phyloP scores from a whole-genome alignment of 2,329 filamentous ascomycete genomes.

The Fusarium redolens region DNA sequence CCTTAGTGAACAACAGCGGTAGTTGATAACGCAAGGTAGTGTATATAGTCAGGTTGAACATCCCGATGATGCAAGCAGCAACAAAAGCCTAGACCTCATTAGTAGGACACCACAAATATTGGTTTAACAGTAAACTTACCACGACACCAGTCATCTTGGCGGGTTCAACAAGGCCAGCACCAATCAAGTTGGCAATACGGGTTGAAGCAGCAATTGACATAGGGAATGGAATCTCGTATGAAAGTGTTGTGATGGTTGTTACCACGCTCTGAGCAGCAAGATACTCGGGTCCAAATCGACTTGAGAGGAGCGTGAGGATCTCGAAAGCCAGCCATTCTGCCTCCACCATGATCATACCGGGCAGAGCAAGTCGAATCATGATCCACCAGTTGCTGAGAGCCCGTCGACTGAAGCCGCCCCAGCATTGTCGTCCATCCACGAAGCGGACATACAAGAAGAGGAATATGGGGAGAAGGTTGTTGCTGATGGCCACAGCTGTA shows the following conservation, averaged over 20 bases:
- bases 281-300: conserved; percentile 80
- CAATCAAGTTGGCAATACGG: conserved; percentile 90
- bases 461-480: conserved; percentile 80
- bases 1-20: conserved; percentile 81
- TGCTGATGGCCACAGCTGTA: conserved; percentile 81
- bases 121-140: conserved; percentile 53
- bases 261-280: conserved; percentile 91
- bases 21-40: conserved; percentile 76
- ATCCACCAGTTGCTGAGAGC: conserved; percentile 80
- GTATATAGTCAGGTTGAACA: conserved; percentile 81
- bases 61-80: conserved; percentile 75
- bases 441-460: conserved; percentile 83
- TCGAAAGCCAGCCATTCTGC: conserved; percentile 96
- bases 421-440: conserved; percentile 80
- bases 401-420: conserved; percentile 80
- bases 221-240: conserved; percentile 93
- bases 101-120: neutral
- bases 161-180: conserved; percentile 82
- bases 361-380: conserved; percentile 89
- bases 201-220: conserved; percentile 90
- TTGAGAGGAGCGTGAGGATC: conserved; percentile 84
- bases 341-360: conserved; percentile 92
- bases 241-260: conserved; percentile 79
- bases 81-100: conserved; percentile 63
- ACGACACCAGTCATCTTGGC: conserved; percentile 86